Conservation (phyloP, 352 stramenopile species). For the Pythium coloratum region DNA sequence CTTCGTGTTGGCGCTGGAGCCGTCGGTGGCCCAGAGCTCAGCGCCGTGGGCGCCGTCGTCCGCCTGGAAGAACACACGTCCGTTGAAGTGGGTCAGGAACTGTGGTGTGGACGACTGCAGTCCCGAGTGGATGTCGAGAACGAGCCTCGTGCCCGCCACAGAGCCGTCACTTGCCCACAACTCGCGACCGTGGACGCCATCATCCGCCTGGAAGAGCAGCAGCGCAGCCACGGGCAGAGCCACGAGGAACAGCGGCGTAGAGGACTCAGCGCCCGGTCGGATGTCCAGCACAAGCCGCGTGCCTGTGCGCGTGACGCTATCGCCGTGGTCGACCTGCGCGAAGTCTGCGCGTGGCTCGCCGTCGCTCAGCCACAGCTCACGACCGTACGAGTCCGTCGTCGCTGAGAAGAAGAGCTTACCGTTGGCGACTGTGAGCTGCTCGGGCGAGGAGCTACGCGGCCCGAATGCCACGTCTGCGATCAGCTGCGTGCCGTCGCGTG, state of each 20-base stretch:
- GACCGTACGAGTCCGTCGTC: slow-evolving; percentile 33
- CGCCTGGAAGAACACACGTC: slow-evolving; percentile 72
- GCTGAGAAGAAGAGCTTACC: slow-evolving; percentile 61
- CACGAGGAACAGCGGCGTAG: slow-evolving; percentile 52
- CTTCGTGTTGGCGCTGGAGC: slow-evolving; percentile 41
- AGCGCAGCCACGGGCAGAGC: slow-evolving; percentile 22
- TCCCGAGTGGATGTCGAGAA: slow-evolving; percentile 66
- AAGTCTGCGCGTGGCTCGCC: slow-evolving; percentile 34
- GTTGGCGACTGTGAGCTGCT: slow-evolving; percentile 37
- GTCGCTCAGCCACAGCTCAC: slow-evolving; percentile 68
- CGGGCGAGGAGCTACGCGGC: slow-evolving; percentile 36
- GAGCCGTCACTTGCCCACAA: slow-evolving; percentile 79
- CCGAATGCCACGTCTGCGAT: slow-evolving; percentile 60
- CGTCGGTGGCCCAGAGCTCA: slow-evolving; percentile 83
- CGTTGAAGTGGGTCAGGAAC: slow-evolving; percentile 51
- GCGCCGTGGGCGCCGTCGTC: slow-evolving; percentile 71
- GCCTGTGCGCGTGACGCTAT: slow-evolving; percentile 13
- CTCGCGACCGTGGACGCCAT: slow-evolving; percentile 77
- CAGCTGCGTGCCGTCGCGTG: slow-evolving; percentile 43
- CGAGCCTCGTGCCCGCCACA: slow-evolving; percentile 39
- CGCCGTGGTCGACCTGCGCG: slow-evolving; percentile 27
- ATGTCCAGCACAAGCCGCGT: slow-evolving; percentile 69
- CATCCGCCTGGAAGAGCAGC: slow-evolving; percentile 84
- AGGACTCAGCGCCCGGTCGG: slow-evolving; percentile 39
- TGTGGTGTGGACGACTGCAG: slow-evolving; percentile 39